Evolutionary conservation across 2,329 filamentous ascomycete species (phyloP).

Genomic region (Fusarium bactridioides): DNA sequence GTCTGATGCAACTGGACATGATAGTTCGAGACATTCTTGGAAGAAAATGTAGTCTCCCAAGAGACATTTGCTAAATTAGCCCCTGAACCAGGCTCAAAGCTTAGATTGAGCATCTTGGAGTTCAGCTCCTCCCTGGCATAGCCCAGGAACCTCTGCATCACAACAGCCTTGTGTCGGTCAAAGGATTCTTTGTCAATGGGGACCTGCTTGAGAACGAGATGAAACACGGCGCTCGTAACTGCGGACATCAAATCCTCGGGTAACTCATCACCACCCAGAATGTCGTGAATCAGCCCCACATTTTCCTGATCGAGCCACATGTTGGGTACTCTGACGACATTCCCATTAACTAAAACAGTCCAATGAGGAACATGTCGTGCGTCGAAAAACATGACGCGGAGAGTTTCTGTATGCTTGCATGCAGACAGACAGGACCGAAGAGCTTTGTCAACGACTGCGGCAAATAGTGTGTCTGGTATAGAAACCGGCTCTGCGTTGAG

Average conservation of each 20-base stretch:
- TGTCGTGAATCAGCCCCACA: background rate
- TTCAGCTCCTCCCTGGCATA: background rate
- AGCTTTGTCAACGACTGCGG: background rate
- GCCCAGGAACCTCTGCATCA: background rate
- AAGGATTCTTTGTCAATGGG: background rate
- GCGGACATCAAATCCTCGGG: background rate
- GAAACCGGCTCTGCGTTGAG: background rate
- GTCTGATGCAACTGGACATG: background rate
- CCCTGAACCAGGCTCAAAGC: background rate
- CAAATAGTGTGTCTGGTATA: background rate
- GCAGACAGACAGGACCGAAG: constrained; percentile 1
- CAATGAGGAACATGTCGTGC: background rate
- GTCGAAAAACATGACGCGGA: background rate
- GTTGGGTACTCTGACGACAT: constrained; percentile 5
- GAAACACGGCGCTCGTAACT: background rate
- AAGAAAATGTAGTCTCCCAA: background rate
- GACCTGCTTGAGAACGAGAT: background rate
- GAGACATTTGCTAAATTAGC: background rate
- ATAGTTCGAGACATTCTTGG: background rate
- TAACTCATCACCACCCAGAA: background rate
- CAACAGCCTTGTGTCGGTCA: background rate
- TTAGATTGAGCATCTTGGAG: background rate
- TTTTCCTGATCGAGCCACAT: background rate
- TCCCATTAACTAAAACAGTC: background rate
- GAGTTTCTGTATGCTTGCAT: background rate